Conservation (phyloP, 768 basidiomycete genomes). For the Rhodotorula sphaerocarpa region DNA sequence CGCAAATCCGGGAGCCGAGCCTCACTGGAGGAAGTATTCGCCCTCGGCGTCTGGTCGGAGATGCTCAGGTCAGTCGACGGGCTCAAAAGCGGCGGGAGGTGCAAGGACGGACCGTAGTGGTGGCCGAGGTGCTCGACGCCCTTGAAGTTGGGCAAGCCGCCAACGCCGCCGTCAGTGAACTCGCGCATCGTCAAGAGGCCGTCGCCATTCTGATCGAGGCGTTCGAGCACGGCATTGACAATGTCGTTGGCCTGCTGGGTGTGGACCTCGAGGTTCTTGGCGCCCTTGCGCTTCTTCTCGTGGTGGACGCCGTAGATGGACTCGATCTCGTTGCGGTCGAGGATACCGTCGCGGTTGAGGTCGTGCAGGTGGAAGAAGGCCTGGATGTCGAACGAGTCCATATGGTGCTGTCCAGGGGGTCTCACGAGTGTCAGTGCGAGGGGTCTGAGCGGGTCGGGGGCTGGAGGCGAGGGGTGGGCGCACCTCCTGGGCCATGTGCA, state of each 20-base stretch:
- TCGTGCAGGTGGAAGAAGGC: slow-evolving; percentile 97
- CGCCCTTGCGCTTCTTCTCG: slow-evolving; percentile 48
- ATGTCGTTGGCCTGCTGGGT: slow-evolving; percentile 51
- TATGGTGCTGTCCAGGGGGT: slow-evolving; percentile 20
- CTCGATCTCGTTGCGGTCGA: slow-evolving; percentile 82
- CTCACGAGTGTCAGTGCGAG: not conserved
- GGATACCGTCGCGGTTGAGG: slow-evolving; percentile 72
- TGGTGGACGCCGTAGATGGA: slow-evolving; percentile 68
- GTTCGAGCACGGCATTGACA: slow-evolving; percentile 59
- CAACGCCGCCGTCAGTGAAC: slow-evolving; percentile 59
- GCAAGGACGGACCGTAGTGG: slow-evolving; percentile 62
- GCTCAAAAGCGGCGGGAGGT: not conserved
- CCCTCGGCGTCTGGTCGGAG: slow-evolving; percentile 37
- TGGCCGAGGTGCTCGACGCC: slow-evolving; percentile 80
- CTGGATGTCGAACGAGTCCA: slow-evolving; percentile 48
- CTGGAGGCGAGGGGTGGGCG: slow-evolving; percentile 54
- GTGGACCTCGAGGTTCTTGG: slow-evolving; percentile 32
- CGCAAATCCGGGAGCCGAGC: not conserved
- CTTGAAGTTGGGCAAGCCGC: slow-evolving; percentile 73
- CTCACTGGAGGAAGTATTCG: slow-evolving; percentile 65
- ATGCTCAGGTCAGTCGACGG: not conserved
- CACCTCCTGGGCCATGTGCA: slow-evolving; percentile 87
- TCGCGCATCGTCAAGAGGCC: slow-evolving; percentile 62
- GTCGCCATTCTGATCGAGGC: slow-evolving; percentile 67
- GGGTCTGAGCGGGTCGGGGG: not conserved